Conservation (phyloP, 805 yeast genomes). For the Middelhovenomyces tepae region DNA sequence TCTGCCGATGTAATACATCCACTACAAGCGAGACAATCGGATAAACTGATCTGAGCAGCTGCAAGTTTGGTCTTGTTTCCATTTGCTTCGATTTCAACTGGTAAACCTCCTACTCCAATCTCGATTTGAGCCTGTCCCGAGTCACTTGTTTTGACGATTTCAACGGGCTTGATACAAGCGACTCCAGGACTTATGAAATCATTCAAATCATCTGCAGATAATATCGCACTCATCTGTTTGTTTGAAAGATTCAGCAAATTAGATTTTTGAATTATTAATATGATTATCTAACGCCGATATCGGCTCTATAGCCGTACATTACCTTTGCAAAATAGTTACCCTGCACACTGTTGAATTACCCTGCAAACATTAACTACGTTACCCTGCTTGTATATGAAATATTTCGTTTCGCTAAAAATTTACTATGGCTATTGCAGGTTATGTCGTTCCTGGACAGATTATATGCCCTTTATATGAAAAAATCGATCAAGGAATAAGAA, state of each 20-base stretch:
- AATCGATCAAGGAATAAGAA: constrained; percentile 29
- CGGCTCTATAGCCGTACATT: too few relatives aligned
- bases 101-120: constrained; percentile 42
- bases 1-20: constrained; percentile 99
- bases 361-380: too few relatives aligned
- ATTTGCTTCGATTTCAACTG: constrained; percentile 16
- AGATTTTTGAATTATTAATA: too few relatives aligned
- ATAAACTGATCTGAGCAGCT: constrained; percentile 79
- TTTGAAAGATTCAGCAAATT: not conserved
- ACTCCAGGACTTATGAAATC: constrained; percentile 92
- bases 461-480: constrained; percentile 43
- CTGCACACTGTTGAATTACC: too few relatives aligned
- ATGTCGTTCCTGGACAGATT: constrained; percentile 75
- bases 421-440: constrained; percentile 33
- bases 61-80: constrained; percentile 40
- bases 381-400: too few relatives aligned
- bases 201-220: constrained; percentile 84
- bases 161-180: constrained; percentile 88
- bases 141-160: constrained; percentile 29
- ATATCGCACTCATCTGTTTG: constrained; percentile 65
- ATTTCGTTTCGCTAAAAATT: too few relatives aligned
- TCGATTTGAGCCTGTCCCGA: constrained; percentile 44
- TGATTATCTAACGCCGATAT: too few relatives aligned
- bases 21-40: constrained; percentile 93
- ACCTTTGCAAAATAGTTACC: too few relatives aligned